Conservation (phyloP, 225 moss, liverwort and hornwort genomes). For the Pseudisothecium myosuroides region DNA sequence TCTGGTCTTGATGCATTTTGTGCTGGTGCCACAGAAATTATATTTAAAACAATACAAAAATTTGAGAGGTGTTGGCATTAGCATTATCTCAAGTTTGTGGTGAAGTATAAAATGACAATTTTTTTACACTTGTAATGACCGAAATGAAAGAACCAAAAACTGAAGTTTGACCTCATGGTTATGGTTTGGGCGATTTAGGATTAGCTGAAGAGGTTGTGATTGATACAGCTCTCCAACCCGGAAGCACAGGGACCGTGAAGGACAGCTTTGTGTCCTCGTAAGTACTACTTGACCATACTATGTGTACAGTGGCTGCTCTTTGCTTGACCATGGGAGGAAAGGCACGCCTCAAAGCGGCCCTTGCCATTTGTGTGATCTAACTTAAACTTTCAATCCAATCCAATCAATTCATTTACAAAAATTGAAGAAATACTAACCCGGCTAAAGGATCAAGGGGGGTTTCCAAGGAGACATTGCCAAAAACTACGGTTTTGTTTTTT, state of each 20-base stretch:
- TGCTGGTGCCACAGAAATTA: too few species aligned
- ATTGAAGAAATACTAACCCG: not conserved
- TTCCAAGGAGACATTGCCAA: too few species aligned
- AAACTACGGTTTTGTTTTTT: too few species aligned
- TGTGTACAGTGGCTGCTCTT: not conserved
- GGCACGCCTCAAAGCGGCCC: not conserved
- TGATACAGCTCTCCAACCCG: not conserved
- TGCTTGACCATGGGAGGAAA: not conserved
- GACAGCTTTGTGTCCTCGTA: slow-evolving; percentile 29
- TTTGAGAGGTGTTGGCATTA: not conserved
- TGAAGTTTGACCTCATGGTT: not conserved
- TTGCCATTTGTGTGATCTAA: not conserved
- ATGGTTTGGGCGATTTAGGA: not conserved
- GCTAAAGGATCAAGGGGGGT: too few species aligned
- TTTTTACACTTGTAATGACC: not conserved
- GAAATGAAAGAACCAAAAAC: accelerated
- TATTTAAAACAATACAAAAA: not conserved
- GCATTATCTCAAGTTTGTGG: not conserved
- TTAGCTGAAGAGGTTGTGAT: not conserved
- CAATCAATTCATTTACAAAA: not conserved
- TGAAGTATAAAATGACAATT: not conserved
- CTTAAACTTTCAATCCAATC: not conserved
- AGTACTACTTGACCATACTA: slow-evolving; percentile 37
- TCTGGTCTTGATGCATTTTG: not conserved
- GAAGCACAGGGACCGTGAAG: not conserved